These are phyloP conservation scores for Backusella tarrabulga DNA, from an alignment of 192 early-diverging fungal genomes.

Conservation along the genomic window DNA sequence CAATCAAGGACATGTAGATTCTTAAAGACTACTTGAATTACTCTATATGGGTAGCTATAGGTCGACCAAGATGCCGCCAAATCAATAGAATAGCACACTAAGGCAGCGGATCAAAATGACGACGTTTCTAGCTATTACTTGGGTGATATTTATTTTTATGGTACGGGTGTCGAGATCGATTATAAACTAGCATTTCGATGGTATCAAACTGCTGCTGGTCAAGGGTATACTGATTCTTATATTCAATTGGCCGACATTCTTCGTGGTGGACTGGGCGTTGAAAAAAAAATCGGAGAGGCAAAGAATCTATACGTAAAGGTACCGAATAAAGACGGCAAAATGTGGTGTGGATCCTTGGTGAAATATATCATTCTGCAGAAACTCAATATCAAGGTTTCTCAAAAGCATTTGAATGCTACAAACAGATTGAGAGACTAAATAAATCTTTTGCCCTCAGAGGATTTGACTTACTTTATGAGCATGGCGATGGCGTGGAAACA, in stretches of 20 bases:
- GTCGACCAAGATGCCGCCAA: not conserved
- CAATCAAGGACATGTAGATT: not conserved
- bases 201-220: not conserved
- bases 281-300: not conserved
- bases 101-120: not conserved
- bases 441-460: not conserved
- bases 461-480: not conserved
- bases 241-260: not conserved
- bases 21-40: slow-evolving; percentile 6
- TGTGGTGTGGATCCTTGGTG: not conserved
- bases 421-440: not conserved
- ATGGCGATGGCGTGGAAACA: not conserved
- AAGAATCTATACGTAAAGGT: not conserved
- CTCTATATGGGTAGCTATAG: not conserved
- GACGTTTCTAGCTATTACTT: not conserved
- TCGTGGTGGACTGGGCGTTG: not conserved
- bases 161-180: not conserved
- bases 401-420: not conserved
- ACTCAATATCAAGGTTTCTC: not conserved
- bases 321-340: too few species aligned
- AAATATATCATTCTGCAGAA: not conserved
- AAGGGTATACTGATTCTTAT: not conserved
- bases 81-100: not conserved
- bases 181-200: not conserved
- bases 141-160: not conserved